Base-by-base conservation (phyloP, 176 grass and related monocot species). In the Eleusine coracana region DNA sequence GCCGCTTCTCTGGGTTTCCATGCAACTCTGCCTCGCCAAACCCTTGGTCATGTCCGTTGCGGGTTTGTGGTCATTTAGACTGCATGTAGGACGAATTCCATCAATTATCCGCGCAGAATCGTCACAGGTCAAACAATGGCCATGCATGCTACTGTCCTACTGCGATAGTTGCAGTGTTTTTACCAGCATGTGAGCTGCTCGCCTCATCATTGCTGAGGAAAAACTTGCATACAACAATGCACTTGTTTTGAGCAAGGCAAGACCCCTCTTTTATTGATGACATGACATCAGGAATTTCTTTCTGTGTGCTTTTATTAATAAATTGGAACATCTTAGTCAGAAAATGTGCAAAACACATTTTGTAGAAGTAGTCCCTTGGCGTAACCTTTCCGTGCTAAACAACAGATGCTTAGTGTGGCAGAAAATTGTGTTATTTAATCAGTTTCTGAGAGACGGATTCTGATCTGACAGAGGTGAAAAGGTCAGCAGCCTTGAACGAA, bases 21-120 rank as follows among this genome's bases (percentile, higher is more conserved):
- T 23, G 77, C 23, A 51, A 12, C 38, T n/a, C 52, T 41, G 46
- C 60, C 51, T 45, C 41, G 2, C 37, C 40, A 49, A 5, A 84
- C 61, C 70, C 76, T 84, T 77, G 83, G 65, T 66, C 59, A 50
- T 58, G 78, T 51, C 83, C 50, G 60, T 27, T 31, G 82, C 40
- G 78, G 20, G 17, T 34, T 34, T 25, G 9, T 18, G 27, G 66
- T 37, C 66, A 39, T 71, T 74, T 60, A 16, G 31, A 21, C 55
- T 59, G 61, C 77, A 49, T 0, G 60, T 16, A 86, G 73, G 84
- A 90, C 88, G 73, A 86, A 29, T 13, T 62, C 68, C 50, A 82
- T 89, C 88, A 89, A 86, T 89, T 58, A 82, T 50, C 84, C 64
- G 39, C 36, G 81, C 87, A 73, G 73, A 25, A 49, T 49, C 48